These are phyloP conservation scores for Boletus albobrunnescens DNA, from an alignment of 1,284 basidiomycete species.

Conservation along the genomic window DNA sequence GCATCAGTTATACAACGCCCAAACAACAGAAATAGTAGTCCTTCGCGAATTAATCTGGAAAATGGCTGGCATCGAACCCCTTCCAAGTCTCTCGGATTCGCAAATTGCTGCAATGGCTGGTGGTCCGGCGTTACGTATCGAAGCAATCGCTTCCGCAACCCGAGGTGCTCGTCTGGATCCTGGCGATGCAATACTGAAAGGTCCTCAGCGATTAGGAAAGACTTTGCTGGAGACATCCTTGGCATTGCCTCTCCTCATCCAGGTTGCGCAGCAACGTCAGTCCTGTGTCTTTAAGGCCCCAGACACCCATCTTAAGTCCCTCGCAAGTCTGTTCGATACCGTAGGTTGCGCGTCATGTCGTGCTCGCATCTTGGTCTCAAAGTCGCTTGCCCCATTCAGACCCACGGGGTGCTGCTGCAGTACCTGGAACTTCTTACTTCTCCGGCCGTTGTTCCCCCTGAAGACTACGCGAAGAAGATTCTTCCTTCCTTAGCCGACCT, in stretches of 20 bases:
- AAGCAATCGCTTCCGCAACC: slow-evolving; percentile 71
- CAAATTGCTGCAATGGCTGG: slow-evolving; percentile 90
- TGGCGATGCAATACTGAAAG: slow-evolving; percentile 54
- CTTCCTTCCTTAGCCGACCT: slow-evolving; percentile 73
- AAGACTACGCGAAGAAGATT: slow-evolving; percentile 63
- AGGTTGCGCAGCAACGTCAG: slow-evolving; percentile 85
- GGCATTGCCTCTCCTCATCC: slow-evolving; percentile 80
- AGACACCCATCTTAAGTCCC: slow-evolving; percentile 76
- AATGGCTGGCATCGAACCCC: slow-evolving; percentile 92
- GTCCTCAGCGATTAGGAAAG: slow-evolving; percentile 65
- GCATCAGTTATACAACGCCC: slow-evolving; percentile 81
- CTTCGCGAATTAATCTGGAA: slow-evolving; percentile 90
- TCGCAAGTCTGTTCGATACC: slow-evolving; percentile 83
- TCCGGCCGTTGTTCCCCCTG: slow-evolving; percentile 51
- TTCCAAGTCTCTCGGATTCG: slow-evolving; percentile 83
- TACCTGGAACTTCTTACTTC: slow-evolving; percentile 72
- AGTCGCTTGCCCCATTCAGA: slow-evolving; percentile 41
- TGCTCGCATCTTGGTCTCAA: slow-evolving; percentile 18
- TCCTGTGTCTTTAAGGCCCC: slow-evolving; percentile 69
- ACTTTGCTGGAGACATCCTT: slow-evolving; percentile 69
- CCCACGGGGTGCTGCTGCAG: slow-evolving; percentile 72
- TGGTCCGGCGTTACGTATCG: slow-evolving; percentile 82
- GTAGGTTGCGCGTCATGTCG: slow-evolving; percentile 46
- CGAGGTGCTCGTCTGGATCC: slow-evolving; percentile 70
- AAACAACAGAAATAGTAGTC: slow-evolving; percentile 87